Evolutionary conservation across 1,139 yeast genomes (phyloP).

Genomic region (Citeromyces hawaiiensis): DNA sequence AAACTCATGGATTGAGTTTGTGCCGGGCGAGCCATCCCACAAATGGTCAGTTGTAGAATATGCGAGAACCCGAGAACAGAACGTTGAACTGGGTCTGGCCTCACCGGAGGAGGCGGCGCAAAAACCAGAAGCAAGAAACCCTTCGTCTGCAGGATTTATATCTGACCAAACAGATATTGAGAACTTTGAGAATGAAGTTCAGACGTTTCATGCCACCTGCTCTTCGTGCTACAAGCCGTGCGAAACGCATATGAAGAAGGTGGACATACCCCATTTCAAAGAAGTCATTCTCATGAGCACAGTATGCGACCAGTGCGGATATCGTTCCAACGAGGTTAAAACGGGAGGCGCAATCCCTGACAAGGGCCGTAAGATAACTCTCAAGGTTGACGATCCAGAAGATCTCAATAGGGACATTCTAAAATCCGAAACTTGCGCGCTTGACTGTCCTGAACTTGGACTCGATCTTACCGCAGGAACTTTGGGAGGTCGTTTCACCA

Average conservation of each 20-base stretch:
- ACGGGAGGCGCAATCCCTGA: constrained; percentile 96
- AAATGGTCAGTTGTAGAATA: constrained; percentile 87
- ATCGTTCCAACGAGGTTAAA: constrained; percentile 93
- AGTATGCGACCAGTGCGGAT: constrained; percentile 85
- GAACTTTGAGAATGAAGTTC: constrained; percentile 79
- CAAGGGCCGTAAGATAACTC: constrained; percentile 62
- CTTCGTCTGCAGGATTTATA: constrained; percentile 40
- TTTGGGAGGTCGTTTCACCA: constrained; percentile 94
- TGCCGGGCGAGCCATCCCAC: constrained; percentile 81
- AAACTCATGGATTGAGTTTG: constrained; percentile 88
- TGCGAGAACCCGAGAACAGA: constrained; percentile 78
- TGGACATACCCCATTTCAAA: constrained; percentile 93
- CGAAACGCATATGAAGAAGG: constrained; percentile 93
- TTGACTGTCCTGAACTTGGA: constrained; percentile 75
- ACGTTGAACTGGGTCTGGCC: constrained; percentile 73
- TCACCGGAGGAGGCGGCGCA: constrained; percentile 66
- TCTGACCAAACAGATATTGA: constrained; percentile 73
- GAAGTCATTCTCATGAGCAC: constrained; percentile 97
- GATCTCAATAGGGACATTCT: constrained; percentile 91
- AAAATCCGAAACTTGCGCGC: constrained; percentile 87
- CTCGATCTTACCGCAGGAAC: constrained; percentile 95
- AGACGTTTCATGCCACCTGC: constrained; percentile 85
- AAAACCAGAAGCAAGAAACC: constrained; percentile 33
- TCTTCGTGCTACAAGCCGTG: constrained; percentile 76
- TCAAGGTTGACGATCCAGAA: constrained; percentile 79